Evolutionary conservation across 2,329 filamentous ascomycete species (phyloP).

Genomic region (Lithohypha guttulata): DNA sequence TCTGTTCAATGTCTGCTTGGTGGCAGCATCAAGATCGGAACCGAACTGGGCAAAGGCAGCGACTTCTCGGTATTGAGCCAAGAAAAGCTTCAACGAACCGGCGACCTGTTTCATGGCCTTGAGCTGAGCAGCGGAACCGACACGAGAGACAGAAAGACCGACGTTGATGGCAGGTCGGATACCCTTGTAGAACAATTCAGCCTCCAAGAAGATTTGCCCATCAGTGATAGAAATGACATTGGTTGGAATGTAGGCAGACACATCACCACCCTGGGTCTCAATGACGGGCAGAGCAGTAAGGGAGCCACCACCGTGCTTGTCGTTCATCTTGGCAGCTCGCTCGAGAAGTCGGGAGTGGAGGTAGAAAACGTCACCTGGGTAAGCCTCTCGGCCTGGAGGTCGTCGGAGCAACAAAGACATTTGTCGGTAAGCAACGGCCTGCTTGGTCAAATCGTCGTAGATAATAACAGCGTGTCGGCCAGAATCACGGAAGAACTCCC

Average conservation of each 20-base stretch:
- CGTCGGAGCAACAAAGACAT: constrained; percentile 97
- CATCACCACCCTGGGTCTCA: constrained; percentile 99
- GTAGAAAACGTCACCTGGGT: constrained; percentile 99
- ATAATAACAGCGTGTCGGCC: constrained; percentile 84
- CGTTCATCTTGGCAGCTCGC: constrained; percentile 98
- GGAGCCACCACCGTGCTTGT: constrained; percentile 88
- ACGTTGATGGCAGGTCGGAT: constrained; percentile 99
- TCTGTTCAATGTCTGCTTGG: constrained; percentile 96
- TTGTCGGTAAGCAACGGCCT: constrained; percentile 95
- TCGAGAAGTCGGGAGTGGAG: constrained; percentile 98
- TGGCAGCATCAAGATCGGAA: constrained; percentile 97
- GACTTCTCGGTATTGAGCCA: constrained; percentile 99
- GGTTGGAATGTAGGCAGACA: constrained; percentile 99
- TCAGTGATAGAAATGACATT: constrained; percentile 99
- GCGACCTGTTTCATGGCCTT: constrained; percentile 99
- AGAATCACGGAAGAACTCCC: constrained; percentile 68
- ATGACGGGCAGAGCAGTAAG: constrained; percentile 96
- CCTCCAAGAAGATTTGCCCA: constrained; percentile 98
- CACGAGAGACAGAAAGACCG: constrained; percentile 99
- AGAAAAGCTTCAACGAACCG: constrained; percentile 99
- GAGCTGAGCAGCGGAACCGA: constrained; percentile 97
- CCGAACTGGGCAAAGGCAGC: constrained; percentile 99
- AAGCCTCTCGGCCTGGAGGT: constrained; percentile 97
- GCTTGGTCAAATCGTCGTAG: constrained; percentile 94
- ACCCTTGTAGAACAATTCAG: constrained; percentile 99